Evolutionary conservation across 2,329 filamentous ascomycete genomes (phyloP).

Genomic region (Neocatenulostroma microsporum): DNA sequence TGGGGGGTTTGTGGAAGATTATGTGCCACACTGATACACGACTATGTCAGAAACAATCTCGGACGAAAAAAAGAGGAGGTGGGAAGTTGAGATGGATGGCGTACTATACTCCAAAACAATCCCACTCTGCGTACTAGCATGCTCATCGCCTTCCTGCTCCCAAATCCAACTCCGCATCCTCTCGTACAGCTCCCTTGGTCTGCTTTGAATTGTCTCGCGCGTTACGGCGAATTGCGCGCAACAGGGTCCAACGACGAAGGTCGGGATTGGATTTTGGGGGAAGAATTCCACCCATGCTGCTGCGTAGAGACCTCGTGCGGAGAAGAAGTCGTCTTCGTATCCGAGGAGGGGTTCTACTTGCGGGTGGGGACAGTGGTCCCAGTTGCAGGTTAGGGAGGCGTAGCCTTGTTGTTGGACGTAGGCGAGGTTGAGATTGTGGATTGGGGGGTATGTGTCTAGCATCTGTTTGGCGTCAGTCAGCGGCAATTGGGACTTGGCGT

Average conservation of each 20-base stretch:
- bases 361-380: slow-evolving; percentile 24
- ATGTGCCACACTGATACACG: slow-evolving; percentile 29
- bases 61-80: not conserved
- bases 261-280: slow-evolving; percentile 31
- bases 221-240: slow-evolving; percentile 50
- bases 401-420: slow-evolving; percentile 42
- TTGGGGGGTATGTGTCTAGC: not conserved
- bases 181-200: slow-evolving; percentile 42
- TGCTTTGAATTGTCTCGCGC: slow-evolving; percentile 37
- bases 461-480: too few species aligned
- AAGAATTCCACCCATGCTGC: slow-evolving; percentile 29
- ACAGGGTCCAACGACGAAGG: slow-evolving; percentile 44
- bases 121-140: slow-evolving; percentile 28
- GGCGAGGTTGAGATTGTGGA: not conserved
- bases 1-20: slow-evolving; percentile 29
- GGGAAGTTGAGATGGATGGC: slow-evolving; percentile 36
- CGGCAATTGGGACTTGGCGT: too few species aligned
- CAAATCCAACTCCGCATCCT: slow-evolving; percentile 42
- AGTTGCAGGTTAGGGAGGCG: slow-evolving; percentile 46
- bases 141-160: slow-evolving; percentile 13
- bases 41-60: not conserved
- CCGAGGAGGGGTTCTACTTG: not conserved
- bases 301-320: not conserved
- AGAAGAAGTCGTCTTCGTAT: not conserved
- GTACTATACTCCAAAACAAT: slow-evolving; percentile 49